Evolutionary conservation across 768 basidiomycete species (phyloP), one percentile per base, ranked within the genome.

Genomic region (Trametes gibbosa): DNA sequence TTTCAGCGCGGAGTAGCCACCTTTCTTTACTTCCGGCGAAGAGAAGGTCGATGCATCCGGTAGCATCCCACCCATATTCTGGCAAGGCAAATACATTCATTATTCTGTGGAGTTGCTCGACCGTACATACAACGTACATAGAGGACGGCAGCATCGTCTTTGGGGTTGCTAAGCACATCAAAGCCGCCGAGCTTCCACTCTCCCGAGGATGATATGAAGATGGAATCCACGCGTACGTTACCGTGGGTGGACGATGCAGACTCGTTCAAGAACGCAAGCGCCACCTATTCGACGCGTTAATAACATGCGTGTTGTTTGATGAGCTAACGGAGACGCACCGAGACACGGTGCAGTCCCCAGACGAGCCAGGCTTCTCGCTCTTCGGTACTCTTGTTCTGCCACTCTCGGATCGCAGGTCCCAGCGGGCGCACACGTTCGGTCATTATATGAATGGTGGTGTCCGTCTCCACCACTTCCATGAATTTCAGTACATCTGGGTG

Each of bases 181-280:
- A 98, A 95, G 0, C 96, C 96, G 19, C 92, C 95, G 8, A 99
- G 76, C 68, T 92, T 92, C 97, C 96, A 98, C 76, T 99, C 97
- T 5, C 96, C 92, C 0, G 93, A 91, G 0, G 89, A 87, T 0
- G 96, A 93, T 51, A 97, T 84, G 69, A 97, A 98, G 58, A 98
- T 83, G 1, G 91, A 85, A 57, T 82, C 80, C n/a, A 81, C 71
- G 58, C 84, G 77, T 56, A 95, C 69, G 64, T 86, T 90, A 21
- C 93, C 95, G 65, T 97, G 94, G 0, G 91, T 90, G 2, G 91
- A 92, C 24, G 82, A 74, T 53, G 84, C 88, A 8, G 90, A 81
- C 41, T 92, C 88, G 66, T 98, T 98, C 56, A 98, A 71, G 73
- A 99, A 99, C 2, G 90, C 79, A 40, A 98, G 74, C 2, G 95